Conservation (phyloP, 768 basidiomycete genomes). For the Phylloporus arenicola region DNA sequence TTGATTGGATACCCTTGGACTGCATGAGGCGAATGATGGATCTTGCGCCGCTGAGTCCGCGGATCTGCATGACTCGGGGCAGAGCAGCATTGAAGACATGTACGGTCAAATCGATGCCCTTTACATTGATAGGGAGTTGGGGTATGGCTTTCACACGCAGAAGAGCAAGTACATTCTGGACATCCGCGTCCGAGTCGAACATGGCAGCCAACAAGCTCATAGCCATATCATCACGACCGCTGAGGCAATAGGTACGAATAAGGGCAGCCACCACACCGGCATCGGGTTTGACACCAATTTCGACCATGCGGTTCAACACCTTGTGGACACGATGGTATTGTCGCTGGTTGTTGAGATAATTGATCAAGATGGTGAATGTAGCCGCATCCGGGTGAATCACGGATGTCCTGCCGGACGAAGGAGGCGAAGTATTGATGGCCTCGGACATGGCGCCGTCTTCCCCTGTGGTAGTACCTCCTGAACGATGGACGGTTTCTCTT, state of each 20-base stretch:
- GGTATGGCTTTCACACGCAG: constrained; percentile 16
- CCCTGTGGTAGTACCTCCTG: constrained; percentile 25
- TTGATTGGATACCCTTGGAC: constrained; percentile 42
- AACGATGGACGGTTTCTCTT: constrained; percentile 15
- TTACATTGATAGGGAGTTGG: constrained; percentile 25
- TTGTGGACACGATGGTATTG: constrained; percentile 43
- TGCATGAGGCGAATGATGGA: constrained; percentile 53
- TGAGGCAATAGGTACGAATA: constrained; percentile 49
- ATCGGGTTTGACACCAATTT: constrained; percentile 41
- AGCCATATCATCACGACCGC: constrained; percentile 44
- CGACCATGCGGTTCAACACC: constrained; percentile 45
- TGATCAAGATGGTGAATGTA: constrained; percentile 62
- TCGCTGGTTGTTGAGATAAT: constrained; percentile 42
- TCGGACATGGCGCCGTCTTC: constrained; percentile 25
- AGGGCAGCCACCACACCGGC: constrained; percentile 46
- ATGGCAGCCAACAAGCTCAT: constrained; percentile 45
- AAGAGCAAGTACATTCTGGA: constrained; percentile 17
- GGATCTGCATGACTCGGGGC: constrained; percentile 41
- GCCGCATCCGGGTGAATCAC: constrained; percentile 43
- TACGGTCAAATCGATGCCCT: constrained; percentile 31
- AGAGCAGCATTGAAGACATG: constrained; percentile 61
- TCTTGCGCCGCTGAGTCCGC: constrained; percentile 46
- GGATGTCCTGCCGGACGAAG: constrained; percentile 3
- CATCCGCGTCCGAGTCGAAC: constrained; percentile 32
- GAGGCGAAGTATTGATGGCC: neutral